Evolutionary conservation across 257 asterid species (phyloP), one percentile per base, ranked within the genome.

Genomic region (Lavandula angustifolia): DNA sequence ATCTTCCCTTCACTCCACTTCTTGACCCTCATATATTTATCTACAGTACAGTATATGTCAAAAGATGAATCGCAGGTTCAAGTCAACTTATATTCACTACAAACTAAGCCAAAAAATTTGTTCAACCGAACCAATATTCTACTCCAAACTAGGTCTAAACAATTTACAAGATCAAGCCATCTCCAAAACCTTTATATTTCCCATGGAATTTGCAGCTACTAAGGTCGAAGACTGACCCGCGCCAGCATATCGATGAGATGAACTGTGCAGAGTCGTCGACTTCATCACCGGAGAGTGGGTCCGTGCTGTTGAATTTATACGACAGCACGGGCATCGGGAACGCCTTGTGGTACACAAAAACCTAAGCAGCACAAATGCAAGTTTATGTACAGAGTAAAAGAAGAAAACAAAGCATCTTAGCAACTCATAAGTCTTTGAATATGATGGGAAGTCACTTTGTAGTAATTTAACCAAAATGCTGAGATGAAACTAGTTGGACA

Each of bases 241-340:
- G 94, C 99, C 99, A 94, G 68, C 97, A 90, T 12, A 90, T 95
- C 5, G 97, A 87, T 31, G 99, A 94, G 77, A 87, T 87, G 72
- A 94, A 94, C 71, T 85, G 97, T 53, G 94, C 80, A 29, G 84
- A 31, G 66, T 86, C 95, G 40, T 86, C 96, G 60, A 76, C 83
- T 65, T 83, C 95, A 52, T 86, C 95, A 6, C 88, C 92, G 4
- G 92, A 84, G 3, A 79, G 69, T 0, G 96, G 85, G 65, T 83
- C 95, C 2, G 76, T 75, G 90, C 75, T 81, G 50, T 76, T 82
- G 55, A 87, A 94, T 69, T 86, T 94, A 41, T 73, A 84, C 3
- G 97, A 85, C 27, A 87, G 13, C 0, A 87, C 84, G 0, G 99
- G 99, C 97, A 94, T 94, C 0, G 97, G 87, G 43, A 94, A 81